Percentiles rank a stretch among this genome's conserved stretches.
Evolutionary conservation across 208 protist genomes (phyloP).

Genomic region (Phytomonas sp.): DNA sequence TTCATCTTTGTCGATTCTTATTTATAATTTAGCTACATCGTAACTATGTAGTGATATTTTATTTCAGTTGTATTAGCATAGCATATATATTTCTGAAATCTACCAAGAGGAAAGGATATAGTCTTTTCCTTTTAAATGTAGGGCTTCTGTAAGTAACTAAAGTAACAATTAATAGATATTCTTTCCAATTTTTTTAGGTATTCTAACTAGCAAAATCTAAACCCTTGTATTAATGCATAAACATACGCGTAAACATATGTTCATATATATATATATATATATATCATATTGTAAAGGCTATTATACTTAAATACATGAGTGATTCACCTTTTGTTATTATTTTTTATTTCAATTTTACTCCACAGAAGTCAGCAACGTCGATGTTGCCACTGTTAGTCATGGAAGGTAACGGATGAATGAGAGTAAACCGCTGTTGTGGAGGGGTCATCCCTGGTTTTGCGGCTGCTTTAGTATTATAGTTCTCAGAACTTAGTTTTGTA

Average conservation of each 20-base stretch:
- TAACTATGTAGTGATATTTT: background rate
- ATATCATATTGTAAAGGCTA: background rate
- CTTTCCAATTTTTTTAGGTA: background rate
- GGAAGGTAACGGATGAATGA: background rate
- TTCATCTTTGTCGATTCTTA: background rate
- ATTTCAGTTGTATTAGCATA: background rate
- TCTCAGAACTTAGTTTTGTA: background rate
- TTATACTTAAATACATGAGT: slow-evolving; percentile 7
- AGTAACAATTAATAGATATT: background rate
- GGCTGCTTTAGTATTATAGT: background rate
- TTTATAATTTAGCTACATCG: background rate
- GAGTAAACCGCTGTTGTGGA: slow-evolving; percentile 1
- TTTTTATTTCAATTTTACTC: background rate
- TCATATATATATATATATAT: slow-evolving; percentile 12
- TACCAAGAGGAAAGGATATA: background rate
- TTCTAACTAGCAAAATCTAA: slow-evolving; percentile 10
- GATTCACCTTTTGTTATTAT: background rate
- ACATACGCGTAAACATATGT: slow-evolving; percentile 10
- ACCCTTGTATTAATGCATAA: background rate
- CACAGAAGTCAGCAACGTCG: background rate
- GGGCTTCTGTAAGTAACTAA: background rate
- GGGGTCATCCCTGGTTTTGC: background rate
- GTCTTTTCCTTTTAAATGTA: slow-evolving; percentile 9
- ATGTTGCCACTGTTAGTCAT: background rate
- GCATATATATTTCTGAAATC: background rate